phyloP scores from a whole-genome alignment of 257 asterid species.

The Hygrophila difformis region DNA sequence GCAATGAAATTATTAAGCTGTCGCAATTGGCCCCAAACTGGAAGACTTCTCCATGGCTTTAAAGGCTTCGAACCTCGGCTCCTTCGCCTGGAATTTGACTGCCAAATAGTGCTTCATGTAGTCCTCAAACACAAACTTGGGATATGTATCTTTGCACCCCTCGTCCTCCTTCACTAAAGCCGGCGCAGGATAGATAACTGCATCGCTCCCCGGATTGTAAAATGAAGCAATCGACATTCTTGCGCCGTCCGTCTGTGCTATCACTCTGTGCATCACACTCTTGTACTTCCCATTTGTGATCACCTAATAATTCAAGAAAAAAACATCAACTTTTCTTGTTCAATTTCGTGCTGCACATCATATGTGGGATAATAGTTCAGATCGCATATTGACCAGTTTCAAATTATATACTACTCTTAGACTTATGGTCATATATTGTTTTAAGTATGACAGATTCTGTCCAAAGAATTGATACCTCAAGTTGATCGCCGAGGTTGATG shows the following conservation, averaged over 20 bases:
- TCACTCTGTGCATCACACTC: constrained; percentile 22
- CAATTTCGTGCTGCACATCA: too few relatives aligned
- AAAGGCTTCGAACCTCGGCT: constrained; percentile 71
- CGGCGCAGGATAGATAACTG: constrained; percentile 27
- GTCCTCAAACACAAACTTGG: constrained; percentile 67
- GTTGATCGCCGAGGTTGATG: constrained; percentile 57
- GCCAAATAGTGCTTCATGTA: constrained; percentile 66
- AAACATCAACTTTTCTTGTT: too few relatives aligned
- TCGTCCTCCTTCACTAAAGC: constrained; percentile 39
- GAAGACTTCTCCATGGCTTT: constrained; percentile 31
- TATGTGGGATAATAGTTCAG: too few relatives aligned
- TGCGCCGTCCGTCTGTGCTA: constrained; percentile 15
- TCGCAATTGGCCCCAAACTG: constrained; percentile 39
- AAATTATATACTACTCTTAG: too few relatives aligned
- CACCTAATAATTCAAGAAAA: constrained; percentile 7
- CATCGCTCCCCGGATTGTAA: constrained; percentile 29
- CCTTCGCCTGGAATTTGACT: constrained; percentile 67
- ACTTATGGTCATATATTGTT: too few relatives aligned
- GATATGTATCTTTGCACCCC: constrained; percentile 32
- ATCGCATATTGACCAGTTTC: too few relatives aligned
- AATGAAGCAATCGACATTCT: constrained; percentile 17
- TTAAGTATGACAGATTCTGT: too few relatives aligned
- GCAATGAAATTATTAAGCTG: constrained; percentile 29
- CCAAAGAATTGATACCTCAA: constrained; percentile 35
- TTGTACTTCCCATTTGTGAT: constrained; percentile 31